A percentile compares a stretch with the other conserved stretches of the same genome.
Conservation (phyloP, 768 basidiomycete species). For the Suillus hirtellus region DNA sequence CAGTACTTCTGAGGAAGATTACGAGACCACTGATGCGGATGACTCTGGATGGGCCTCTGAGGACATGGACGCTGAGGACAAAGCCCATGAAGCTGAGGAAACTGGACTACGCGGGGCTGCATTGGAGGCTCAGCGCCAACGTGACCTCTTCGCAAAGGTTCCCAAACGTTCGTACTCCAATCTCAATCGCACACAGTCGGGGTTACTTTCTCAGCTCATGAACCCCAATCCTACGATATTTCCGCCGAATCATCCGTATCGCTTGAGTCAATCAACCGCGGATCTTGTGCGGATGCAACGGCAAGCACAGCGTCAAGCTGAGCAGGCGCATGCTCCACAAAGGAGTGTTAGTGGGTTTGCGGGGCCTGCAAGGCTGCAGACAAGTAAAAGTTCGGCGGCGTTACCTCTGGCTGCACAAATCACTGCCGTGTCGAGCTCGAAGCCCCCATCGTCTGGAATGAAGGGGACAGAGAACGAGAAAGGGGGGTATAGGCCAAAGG, state of each 20-base stretch:
- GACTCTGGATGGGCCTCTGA: slow-evolving; percentile 67
- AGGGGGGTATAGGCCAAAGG: slow-evolving; percentile 61
- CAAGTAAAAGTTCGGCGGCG: slow-evolving; percentile 60
- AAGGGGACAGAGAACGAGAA: slow-evolving; percentile 30
- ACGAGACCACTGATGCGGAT: slow-evolving; percentile 55
- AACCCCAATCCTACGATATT: slow-evolving; percentile 68
- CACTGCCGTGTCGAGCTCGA: slow-evolving; percentile 37
- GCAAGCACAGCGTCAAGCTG: slow-evolving; percentile 22
- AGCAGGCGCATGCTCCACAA: slow-evolving; percentile 27
- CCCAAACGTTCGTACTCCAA: slow-evolving; percentile 66
- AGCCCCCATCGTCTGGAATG: slow-evolving; percentile 23
- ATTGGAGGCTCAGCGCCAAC: slow-evolving; percentile 60
- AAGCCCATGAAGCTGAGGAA: slow-evolving; percentile 32
- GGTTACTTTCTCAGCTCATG: slow-evolving; percentile 66
- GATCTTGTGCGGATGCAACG: slow-evolving; percentile 38
- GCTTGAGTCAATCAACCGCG: slow-evolving; percentile 48
- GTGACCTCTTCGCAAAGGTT: slow-evolving; percentile 70
- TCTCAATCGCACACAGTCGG: slow-evolving; percentile 52
- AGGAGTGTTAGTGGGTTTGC: slow-evolving; percentile 31
- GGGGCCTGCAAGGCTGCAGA: slow-evolving; percentile 38
- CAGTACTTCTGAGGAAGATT: slow-evolving; percentile 47
- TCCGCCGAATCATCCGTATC: slow-evolving; percentile 60
- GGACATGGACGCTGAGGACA: slow-evolving; percentile 43
- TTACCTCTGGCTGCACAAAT: slow-evolving; percentile 55
- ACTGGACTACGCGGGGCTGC: slow-evolving; percentile 51